These are phyloP conservation scores for Linderina pennispora DNA, from an alignment of 192 early-diverging fungal species.

Conservation along the genomic window DNA sequence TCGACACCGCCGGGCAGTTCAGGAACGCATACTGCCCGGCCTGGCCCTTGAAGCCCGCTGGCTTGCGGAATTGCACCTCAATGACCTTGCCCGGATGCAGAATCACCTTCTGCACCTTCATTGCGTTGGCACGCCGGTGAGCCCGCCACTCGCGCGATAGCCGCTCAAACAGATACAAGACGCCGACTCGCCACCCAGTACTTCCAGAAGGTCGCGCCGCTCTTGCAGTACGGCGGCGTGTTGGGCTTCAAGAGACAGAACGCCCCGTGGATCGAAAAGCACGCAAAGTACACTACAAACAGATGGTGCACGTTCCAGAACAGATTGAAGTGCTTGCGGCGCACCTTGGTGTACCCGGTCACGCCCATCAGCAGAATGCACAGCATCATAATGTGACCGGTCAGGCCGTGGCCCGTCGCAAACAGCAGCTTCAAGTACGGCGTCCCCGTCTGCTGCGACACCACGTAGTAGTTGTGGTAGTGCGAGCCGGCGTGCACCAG, in stretches of 20 bases:
- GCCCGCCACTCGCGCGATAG: constrained; percentile 66
- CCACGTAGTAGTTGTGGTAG: constrained; percentile 70
- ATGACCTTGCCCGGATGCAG: constrained; percentile 77
- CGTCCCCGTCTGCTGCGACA: constrained; percentile 14
- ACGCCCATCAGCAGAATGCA: constrained; percentile 74
- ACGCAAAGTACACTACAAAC: constrained; percentile 79
- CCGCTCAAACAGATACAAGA: constrained; percentile 68
- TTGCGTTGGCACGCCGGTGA: constrained; percentile 45
- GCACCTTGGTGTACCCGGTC: constrained; percentile 55
- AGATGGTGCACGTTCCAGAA: constrained; percentile 89
- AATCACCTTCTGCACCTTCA: constrained; percentile 73
- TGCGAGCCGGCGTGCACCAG: constrained; percentile 65
- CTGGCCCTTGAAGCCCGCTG: constrained; percentile 47
- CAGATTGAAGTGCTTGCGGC: constrained; percentile 51
- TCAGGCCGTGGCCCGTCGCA: constrained; percentile 69
- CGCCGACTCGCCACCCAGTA: constrained; percentile 63
- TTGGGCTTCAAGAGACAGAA: constrained; percentile 80
- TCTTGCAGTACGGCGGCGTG: constrained; percentile 56
- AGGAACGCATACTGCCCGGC: constrained; percentile 80
- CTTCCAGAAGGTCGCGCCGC: constrained; percentile 76
- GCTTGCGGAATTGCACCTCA: constrained; percentile 74
- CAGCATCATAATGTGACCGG: constrained; percentile 70
- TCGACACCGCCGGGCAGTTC: constrained; percentile 65
- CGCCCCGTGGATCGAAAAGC: constrained; percentile 70
- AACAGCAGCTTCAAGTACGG: constrained; percentile 50